A percentile compares a stretch with the other conserved stretches of the same genome.
These are phyloP conservation scores for Rhododendron molle DNA, from an alignment of 148 eudicot genomes.

Conservation along the genomic window DNA sequence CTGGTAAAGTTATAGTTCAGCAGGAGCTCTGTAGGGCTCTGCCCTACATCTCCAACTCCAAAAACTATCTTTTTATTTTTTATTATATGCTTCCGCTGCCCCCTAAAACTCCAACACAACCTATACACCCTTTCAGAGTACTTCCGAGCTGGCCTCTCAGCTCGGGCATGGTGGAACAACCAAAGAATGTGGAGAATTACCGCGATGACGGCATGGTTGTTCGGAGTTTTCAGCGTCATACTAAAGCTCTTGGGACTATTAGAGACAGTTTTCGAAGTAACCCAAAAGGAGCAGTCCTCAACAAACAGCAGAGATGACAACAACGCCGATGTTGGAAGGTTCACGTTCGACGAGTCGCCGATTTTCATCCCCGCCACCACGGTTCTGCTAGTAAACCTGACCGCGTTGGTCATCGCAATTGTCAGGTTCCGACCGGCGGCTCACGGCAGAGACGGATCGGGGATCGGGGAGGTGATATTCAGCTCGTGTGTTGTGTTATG, in stretches of 20 bases:
- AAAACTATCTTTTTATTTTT: too few relatives aligned
- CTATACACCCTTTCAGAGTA: constrained; percentile 21
- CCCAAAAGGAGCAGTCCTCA: constrained; percentile 20
- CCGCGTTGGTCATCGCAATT: constrained; percentile 6
- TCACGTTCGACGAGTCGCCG: constrained; percentile 27
- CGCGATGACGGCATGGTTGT: constrained; percentile 22
- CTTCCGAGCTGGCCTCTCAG: constrained; percentile 14
- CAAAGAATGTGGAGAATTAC: constrained; percentile 27
- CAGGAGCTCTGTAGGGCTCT: too few relatives aligned
- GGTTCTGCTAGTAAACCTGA: constrained; percentile 21
- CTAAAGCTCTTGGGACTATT: constrained; percentile 25
- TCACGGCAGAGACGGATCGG: neutral
- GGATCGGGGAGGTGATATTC: constrained; percentile 27
- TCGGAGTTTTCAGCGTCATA: constrained; percentile 17
- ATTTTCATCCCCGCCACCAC: constrained; percentile 26
- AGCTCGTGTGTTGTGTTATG: constrained; percentile 12
- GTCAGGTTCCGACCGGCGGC: neutral
- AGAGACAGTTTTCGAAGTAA: constrained; percentile 26
- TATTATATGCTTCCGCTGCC: too few relatives aligned
- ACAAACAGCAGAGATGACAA: neutral
- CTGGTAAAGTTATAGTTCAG: too few relatives aligned
- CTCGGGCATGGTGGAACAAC: constrained; percentile 36
- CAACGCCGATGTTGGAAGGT: constrained; percentile 10
- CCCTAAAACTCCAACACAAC: too few relatives aligned
- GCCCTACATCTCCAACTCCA: too few relatives aligned